These are phyloP conservation scores for Effrenium voratum DNA, from an alignment of 73 alveolate genomes.

Conservation along the genomic window DNA sequence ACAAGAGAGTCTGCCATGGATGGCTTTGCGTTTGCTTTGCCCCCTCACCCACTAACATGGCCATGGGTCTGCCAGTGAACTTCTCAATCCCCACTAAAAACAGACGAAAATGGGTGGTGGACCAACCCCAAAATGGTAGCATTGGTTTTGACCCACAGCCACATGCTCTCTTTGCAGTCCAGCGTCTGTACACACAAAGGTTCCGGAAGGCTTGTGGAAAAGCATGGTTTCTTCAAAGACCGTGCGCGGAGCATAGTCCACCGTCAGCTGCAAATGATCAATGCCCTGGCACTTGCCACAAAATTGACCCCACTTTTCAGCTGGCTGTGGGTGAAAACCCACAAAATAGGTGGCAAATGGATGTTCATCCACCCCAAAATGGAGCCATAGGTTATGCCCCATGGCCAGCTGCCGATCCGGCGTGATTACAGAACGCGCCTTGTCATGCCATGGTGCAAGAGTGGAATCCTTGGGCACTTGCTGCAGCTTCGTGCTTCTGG, in stretches of 20 bases:
- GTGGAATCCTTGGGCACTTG: constrained; percentile 85
- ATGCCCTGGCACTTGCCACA: constrained; percentile 53
- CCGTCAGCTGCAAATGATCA: constrained; percentile 82
- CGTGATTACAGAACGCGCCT: too few relatives aligned
- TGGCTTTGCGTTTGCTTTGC: too few relatives aligned
- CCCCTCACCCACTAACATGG: too few relatives aligned
- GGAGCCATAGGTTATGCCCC: background rate
- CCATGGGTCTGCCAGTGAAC: too few relatives aligned
- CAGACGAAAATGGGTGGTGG: too few relatives aligned
- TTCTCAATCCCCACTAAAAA: too few relatives aligned
- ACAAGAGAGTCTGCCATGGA: background rate
- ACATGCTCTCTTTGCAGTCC: background rate
- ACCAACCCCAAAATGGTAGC: too few relatives aligned
- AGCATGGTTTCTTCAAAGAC: constrained; percentile 80
- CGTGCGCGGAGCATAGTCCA: constrained; percentile 89
- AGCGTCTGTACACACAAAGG: constrained; percentile 66
- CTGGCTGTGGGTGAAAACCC: background rate
- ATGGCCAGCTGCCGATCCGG: too few relatives aligned
- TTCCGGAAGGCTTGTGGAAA: constrained; percentile 61
- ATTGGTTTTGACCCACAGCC: too few relatives aligned
- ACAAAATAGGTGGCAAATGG: background rate
- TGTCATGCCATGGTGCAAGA: constrained; percentile 76
- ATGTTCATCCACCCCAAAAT: background rate
- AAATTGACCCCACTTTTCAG: too few relatives aligned
- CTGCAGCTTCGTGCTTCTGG: constrained; percentile 34